Percentiles rank a stretch among this genome's conserved stretches.
Conservation (phyloP, 1,284 basidiomycete species). For the Sanghuangporus sanghuang region DNA sequence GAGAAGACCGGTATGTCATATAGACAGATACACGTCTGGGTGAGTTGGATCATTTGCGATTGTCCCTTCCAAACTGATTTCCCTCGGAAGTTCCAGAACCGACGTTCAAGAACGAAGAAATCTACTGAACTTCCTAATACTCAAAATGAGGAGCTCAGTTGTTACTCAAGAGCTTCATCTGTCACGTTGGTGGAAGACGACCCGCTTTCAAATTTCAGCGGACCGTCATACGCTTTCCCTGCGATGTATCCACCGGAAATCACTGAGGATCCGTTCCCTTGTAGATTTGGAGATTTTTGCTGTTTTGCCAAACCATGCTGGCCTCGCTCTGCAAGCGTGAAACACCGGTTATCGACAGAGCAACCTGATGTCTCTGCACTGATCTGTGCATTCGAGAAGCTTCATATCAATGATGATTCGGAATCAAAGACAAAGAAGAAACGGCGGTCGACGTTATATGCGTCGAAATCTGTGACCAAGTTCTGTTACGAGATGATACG, state of each 20-base stretch:
- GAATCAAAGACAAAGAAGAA: too few relatives aligned
- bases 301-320: neutral
- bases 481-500: neutral
- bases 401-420: too few relatives aligned
- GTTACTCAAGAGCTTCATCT: neutral
- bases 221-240: neutral
- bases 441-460: too few relatives aligned
- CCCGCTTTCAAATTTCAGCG: neutral
- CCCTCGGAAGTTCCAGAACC: conserved; percentile 13
- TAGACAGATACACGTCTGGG: conserved; percentile 15
- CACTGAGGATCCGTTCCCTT: conserved; percentile 9
- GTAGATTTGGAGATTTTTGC: conserved; percentile 8
- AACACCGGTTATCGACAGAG: neutral
- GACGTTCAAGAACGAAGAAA: conserved; percentile 4
- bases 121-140: neutral
- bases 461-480: neutral
- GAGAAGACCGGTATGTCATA: conserved; percentile 11
- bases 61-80: neutral
- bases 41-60: neutral
- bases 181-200: neutral
- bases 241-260: conserved; percentile 3
- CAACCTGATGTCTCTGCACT: neutral
- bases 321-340: neutral
- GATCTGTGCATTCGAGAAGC: neutral
- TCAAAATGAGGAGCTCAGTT: neutral